Evolutionary conservation across 1,284 basidiomycete species (phyloP), one percentile per base, ranked within the genome.

Genomic region (Stygiomarasmius scandens): DNA sequence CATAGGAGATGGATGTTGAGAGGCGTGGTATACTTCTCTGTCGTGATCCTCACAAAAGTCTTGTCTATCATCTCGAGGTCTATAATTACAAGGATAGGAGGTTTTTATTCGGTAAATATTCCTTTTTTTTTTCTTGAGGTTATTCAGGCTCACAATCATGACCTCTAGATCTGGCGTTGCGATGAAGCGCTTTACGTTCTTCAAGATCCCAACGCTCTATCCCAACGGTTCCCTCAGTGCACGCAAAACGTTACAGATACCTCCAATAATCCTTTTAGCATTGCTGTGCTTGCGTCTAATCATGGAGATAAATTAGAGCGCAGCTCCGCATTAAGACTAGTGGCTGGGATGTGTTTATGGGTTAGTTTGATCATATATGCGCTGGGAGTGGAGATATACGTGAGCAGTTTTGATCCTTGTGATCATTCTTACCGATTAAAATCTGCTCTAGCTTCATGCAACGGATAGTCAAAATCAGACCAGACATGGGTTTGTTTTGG

Each of bases 1-100:
- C 68, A 69, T 57, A 46, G 68, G 36, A 66, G 64, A 55, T 69
- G 68, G 68, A 69, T 69, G 68, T 58, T 69, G 5, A 59, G 68
- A 67, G 60, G 49, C 52, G 66, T 69, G 5, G 58, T 57, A 1
- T 68, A 66, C 46, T 65, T 67, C 32, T 52, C 62, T 8, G 58
- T 52, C 10, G 55, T 59, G 0, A 65, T 69, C 43, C 62, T 64
- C 23, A 58, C 59, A 2, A 63, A 66, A 16, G 51, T 69, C 9
- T 62, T 62, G 2, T 55, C 58, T 55, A 34, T 67, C 24, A 44
- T 58, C 9, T 57, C 67, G 1, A 58, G 60, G 6, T 14, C 61
- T 19, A 66, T 69, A 22, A 53, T 69, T 29, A 56, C 64, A 2
- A 36, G 53, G 4, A 63, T 68, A 20, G 67, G 67, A 19, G 63